Evolutionary conservation across 2,329 filamentous ascomycete species (phyloP), one percentile per base, ranked within the genome.

Genomic region (Exophiala xenobiotica): DNA sequence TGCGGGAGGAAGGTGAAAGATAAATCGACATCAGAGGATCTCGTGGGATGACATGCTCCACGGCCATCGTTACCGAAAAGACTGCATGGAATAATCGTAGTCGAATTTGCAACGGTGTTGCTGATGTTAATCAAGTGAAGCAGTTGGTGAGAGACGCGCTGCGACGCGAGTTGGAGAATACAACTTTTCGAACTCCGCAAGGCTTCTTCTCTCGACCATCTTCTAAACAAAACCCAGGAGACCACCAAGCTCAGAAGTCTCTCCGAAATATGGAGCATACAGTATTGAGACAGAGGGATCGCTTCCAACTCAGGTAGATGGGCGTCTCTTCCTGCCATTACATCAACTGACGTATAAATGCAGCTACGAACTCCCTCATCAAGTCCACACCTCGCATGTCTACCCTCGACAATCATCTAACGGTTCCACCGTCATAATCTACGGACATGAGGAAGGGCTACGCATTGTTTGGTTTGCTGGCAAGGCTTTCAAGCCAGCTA

Each of bases 381-480:
- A 80, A 60, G 72, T 81, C 52, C 75, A 80, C 67, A 70, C 71
- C 49, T 74, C 80, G 9, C 74, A 76, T 63, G 70, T 78, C 57
- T 85, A 85, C 62, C 82, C 82, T 4, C 65, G 79, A 29, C 72
- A 73, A 55, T 73, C 80, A 16, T 76, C 80, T 18, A 84, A 85
- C 65, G 80, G 80, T 63, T 85, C 82, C 3, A 80, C 78, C 2
- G 71, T 86, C 52, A 71, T 85, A 38, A 62, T 85, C 9, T 83
- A 82, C 59, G 82, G 78, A 40, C 77, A 83, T 57, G 76, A 79
- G 35, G 72, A 71, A 35, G 83, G 82, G 4, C 60, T 86, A 18
- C 75, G 76, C 51, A 67, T 85, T 42, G 59, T 82, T 23, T 86
- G 82, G 82, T 74, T 79, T 66, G 81, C 81, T 37, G 82, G 82